Evolutionary conservation across 2,329 filamentous ascomycete genomes (phyloP), one percentile per base, ranked within the genome.

Genomic region (Madurella fahalii): DNA sequence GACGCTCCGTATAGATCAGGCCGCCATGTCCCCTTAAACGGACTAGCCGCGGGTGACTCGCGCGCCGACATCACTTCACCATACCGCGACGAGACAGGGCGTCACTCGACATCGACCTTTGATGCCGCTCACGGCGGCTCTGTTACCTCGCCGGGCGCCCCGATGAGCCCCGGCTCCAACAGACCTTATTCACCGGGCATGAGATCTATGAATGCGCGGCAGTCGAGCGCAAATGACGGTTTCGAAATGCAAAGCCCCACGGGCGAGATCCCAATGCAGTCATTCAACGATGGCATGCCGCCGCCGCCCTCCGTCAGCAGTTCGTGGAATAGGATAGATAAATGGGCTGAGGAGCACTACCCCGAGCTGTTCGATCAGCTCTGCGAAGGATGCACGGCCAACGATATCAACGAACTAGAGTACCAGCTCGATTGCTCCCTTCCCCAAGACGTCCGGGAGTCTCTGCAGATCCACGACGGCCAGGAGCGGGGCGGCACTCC

Each of bases 341-440:
- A 81, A 40, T 99, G 94, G 94, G 82, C 89, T 53, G 94, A 97
- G 66, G 89, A 94, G 59, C 90, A 97, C 73, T 99, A 96, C 71
- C 88, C 90, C 56, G 94, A 99, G 72, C 82, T 99, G 31, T 94
- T 79, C 64, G 94, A 99, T 72, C 92, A 99, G 70, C 77, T 99
- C 34, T 89, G 93, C 69, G 92, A 96, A 71, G 91, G 90, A 31
- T 91, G 88, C 68, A 97, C 94, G 5, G 80, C 84, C 67, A 99
- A 99, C 73, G 94, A 99, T 68, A 78, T 99, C 68, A 97, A 96
- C 71, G 94, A 97, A 72, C 77, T 99, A 50, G 94, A 99, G 74
- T 91, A 97, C 72, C 88, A 95, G 71, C 80, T 99, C 48, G 93
- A 99, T 70, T 95, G 91, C 74, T 93, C 91, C 30, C 80, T 99